Conservation (phyloP, 345 rosid genomes). For the Bruguiera parviflora region DNA sequence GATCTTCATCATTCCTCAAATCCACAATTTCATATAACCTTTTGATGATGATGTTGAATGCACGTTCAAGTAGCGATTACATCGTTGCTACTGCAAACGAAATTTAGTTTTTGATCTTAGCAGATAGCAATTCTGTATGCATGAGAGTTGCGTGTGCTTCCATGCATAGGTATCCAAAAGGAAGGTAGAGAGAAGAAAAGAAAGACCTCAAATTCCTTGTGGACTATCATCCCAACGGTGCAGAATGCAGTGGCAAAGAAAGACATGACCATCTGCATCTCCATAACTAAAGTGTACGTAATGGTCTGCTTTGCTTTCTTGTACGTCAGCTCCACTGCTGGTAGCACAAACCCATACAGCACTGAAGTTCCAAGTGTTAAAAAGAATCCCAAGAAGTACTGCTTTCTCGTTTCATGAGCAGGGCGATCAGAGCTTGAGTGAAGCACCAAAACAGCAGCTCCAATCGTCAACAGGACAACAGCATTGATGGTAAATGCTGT, state of each 20-base stretch:
- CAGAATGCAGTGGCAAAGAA: slow-evolving; percentile 36
- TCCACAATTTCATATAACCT: too few relatives aligned
- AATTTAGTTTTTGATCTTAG: too few relatives aligned
- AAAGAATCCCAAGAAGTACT: slow-evolving; percentile 24
- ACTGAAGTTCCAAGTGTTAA: slow-evolving; percentile 30
- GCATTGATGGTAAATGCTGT: slow-evolving; percentile 24
- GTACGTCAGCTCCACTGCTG: slow-evolving; percentile 23
- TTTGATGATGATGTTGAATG: too few relatives aligned
- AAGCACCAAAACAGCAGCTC: slow-evolving; percentile 25
- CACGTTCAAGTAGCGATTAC: too few relatives aligned
- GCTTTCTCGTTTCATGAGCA: slow-evolving; percentile 14
- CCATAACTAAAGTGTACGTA: slow-evolving; percentile 31
- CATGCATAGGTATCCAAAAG: too few relatives aligned
- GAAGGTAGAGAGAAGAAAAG: neutral
- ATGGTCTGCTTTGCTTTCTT: slow-evolving; percentile 25
- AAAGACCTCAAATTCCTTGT: slow-evolving; percentile 25
- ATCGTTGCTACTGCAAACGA: too few relatives aligned
- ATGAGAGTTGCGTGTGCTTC: too few relatives aligned
- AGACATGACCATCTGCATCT: slow-evolving; percentile 33
- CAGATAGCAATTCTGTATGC: too few relatives aligned
- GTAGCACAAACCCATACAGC: slow-evolving; percentile 34
- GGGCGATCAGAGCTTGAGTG: slow-evolving; percentile 32
- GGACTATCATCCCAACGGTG: slow-evolving; percentile 25
- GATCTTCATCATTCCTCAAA: too few relatives aligned
- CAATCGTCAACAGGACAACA: slow-evolving; percentile 17